Base-by-base conservation (phyloP, 106 monocot species). In the Gastrodia elata region DNA sequence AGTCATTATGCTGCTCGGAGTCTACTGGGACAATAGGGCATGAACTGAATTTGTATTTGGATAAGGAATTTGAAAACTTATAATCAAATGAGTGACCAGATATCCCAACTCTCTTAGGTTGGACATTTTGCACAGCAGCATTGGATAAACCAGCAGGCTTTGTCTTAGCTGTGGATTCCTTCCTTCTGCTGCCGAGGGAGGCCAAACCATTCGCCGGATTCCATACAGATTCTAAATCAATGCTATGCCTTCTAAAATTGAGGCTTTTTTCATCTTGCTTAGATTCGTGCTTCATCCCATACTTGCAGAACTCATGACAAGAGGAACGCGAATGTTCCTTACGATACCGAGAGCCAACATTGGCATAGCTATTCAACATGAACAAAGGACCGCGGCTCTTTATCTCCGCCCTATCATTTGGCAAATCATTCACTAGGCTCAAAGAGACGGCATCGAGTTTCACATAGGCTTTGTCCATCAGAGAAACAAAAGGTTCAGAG, bases 261-360 rank as follows among this genome's bases (percentile, higher is more conserved):
- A 48, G 68, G 68, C 48, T 9, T 37, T 74, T 78, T 38, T 10
- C 70, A 37, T 80, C 74, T 6, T 30, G 69, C 61, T 80, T 84
- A 73, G 76, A 56, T 11, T 52, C 76, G 49, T 82, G 67, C 61
- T 73, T 82, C 42, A 41, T 71, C 65, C 90, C 90, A 75, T 84
- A 79, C 73, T 91, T 91, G 65, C 90, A 91, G 27, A 84, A 76
- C 65, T 91, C 82, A 71, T 91, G 90, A 70, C 90, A 91, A 1
- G 90, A 91, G 0, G 90, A 87, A n/a, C 77, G 69, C 44, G 55
- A 76, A 69, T 75, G 80, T 74, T 84, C 77, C 73, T 78, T 80
- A 22, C 87, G 84, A 73, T 87, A 87, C 38, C 77, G 82, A 55
- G 90, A 78, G 15, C 73, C 39, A 36, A 67, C 32, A 20, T 76